Evolutionary conservation across 2,329 filamentous ascomycete genomes (phyloP).

Genomic region (Endoconidiophora laricicola): DNA sequence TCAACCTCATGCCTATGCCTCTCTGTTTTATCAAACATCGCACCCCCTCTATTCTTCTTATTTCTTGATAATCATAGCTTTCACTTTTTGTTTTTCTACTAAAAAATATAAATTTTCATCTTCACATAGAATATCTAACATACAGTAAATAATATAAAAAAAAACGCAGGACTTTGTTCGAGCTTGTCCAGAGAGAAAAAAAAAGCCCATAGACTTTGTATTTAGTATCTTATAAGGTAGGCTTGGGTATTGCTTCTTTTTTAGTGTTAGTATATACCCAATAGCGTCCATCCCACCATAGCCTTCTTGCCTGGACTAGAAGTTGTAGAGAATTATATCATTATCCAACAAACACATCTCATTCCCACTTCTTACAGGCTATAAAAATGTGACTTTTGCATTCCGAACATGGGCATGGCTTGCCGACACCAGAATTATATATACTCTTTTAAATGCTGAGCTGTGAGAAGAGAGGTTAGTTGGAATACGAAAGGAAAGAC

Average conservation of each 20-base stretch:
- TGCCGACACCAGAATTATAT: slow-evolving; percentile 1
- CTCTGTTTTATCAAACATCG: background rate
- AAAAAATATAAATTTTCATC: no score
- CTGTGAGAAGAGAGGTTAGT: background rate
- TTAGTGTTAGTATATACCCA: no score
- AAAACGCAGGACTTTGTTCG: no score
- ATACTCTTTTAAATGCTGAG: background rate
- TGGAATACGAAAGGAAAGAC: background rate
- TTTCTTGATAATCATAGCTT: background rate
- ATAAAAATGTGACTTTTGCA: background rate
- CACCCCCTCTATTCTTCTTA: background rate
- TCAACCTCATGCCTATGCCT: background rate
- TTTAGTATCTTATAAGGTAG: no score
- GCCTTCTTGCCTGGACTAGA: no score
- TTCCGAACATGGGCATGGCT: slow-evolving; percentile 1
- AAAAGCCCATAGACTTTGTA: no score
- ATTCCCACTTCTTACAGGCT: background rate
- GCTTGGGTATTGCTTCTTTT: no score
- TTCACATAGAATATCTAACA: no score
- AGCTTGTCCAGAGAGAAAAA: no score
- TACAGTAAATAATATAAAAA: no score
- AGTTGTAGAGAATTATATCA: no score
- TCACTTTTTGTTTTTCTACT: background rate
- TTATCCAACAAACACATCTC: no score
- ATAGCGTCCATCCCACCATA: slow-evolving; percentile 6